Base-by-base conservation (phyloP, 441 rosid species). In the Eugenia klotzschiana region DNA sequence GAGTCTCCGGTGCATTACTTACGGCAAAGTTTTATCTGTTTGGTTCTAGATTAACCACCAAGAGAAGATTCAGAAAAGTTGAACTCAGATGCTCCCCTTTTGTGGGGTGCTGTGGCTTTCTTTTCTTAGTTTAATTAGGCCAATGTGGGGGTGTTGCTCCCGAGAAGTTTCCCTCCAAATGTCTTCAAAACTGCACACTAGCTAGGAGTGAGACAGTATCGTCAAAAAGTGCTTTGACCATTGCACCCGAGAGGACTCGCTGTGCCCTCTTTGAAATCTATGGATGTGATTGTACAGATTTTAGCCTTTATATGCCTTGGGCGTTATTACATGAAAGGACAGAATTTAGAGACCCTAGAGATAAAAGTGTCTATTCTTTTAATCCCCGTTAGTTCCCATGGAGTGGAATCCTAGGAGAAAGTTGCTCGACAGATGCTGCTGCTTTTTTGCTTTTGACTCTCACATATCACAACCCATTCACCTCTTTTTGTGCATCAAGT, bases 61-160 rank as follows among this genome's bases (percentile, higher is more conserved):
- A 37, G 77, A 69, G 77, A 37, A 69, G 77, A 69, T 69, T 37
- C 77, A 52, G 13, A 82, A 86, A 80, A 74, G 83, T 72, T 77
- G 53, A 85, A 69, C 81, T 85, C 74, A 84, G 88, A 87, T 88
- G 88, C 89, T 84, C 85, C 83, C 83, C 81, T 86, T 60, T 20
- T 0, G 49, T 57, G 27, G 43, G 43, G 41, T 5, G 6, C 72
- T 82, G 81, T 85, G 80, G 81, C 83, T 82, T 85, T 14, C 56
- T 79, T 85, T 83, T 57, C 81, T 84, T 56, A 33, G 54, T 64
- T 64, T 37, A 46, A 23, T 51, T 37, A 41, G 46, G 81, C 43
- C 27, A 52, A 23, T 33, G 69, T 60, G 25, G 25, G 52, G 52
- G 23, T 7, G 25, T 60, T 52, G 20, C 46, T 69, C 46, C 77